A percentile compares a stretch with the other conserved stretches of the same genome.
These are phyloP conservation scores for Leptographium flavum DNA, from an alignment of 2,329 filamentous ascomycete species.

Conservation along the genomic window DNA sequence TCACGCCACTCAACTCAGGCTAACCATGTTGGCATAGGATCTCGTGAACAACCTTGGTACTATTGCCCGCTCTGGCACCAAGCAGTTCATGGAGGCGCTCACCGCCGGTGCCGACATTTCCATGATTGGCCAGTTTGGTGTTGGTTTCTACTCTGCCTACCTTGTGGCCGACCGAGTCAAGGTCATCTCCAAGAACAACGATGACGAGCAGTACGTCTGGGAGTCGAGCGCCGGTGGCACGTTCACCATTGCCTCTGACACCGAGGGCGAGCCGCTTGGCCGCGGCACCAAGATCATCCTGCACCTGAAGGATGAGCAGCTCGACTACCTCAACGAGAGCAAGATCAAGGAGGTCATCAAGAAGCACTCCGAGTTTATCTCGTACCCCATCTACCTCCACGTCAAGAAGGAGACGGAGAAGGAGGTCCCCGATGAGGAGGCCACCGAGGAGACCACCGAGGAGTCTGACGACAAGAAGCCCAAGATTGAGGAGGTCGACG, in stretches of 20 bases:
- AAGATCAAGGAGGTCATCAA: slow-evolving; percentile 99
- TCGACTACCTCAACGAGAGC: slow-evolving; percentile 94
- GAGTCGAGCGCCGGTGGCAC: slow-evolving; percentile 95
- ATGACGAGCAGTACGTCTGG: slow-evolving; percentile 99
- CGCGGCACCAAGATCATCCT: slow-evolving; percentile 97
- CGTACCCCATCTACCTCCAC: slow-evolving; percentile 99
- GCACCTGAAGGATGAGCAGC: slow-evolving; percentile 98
- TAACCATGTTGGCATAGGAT: slow-evolving; percentile 43
- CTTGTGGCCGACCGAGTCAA: slow-evolving; percentile 94
- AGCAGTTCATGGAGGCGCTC: slow-evolving; percentile 99
- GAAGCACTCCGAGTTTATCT: slow-evolving; percentile 99
- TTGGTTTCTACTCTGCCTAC: slow-evolving; percentile 99
- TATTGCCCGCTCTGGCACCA: slow-evolving; percentile 96
- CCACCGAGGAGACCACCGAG: slow-evolving; percentile 38
- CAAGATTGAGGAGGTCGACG: slow-evolving; percentile 85
- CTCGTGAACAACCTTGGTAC: slow-evolving; percentile 99
- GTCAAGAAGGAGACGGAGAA: slow-evolving; percentile 98
- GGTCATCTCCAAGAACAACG: slow-evolving; percentile 97
- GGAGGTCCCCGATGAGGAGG: slow-evolving; percentile 94
- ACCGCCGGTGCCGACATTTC: slow-evolving; percentile 97
- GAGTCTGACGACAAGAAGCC: slow-evolving; percentile 85
- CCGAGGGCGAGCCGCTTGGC: slow-evolving; percentile 78
- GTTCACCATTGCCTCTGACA: slow-evolving; percentile 85
- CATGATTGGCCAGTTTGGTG: slow-evolving; percentile 99
- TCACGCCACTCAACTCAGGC: background rate